Percentiles rank a stretch among this genome's conserved stretches.
Conservation (phyloP, 2,329 filamentous ascomycete genomes). For the Tolypocladium tropicale region DNA sequence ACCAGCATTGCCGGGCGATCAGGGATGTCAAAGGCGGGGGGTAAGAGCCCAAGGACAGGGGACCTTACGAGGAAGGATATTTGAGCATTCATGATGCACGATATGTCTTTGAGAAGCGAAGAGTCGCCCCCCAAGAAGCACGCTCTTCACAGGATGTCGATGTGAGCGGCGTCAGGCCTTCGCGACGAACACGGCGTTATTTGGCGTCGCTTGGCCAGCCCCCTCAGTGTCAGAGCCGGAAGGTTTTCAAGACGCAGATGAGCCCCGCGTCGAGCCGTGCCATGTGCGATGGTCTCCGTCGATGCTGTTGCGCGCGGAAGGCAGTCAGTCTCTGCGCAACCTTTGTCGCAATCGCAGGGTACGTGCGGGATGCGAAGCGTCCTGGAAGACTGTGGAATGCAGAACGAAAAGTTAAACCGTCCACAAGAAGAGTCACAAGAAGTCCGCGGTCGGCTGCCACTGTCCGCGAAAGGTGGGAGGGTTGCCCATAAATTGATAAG, state of each 20-base stretch:
- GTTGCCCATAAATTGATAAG: neutral
- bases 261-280: neutral
- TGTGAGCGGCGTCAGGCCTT: no score
- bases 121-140: neutral
- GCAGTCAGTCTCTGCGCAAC: neutral
- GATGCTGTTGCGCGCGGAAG: neutral
- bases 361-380: neutral
- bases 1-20: neutral
- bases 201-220: neutral
- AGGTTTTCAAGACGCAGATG: neutral
- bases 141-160: neutral
- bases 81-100: slow-evolving; percentile 41
- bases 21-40: neutral
- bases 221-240: neutral
- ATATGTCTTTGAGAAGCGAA: neutral
- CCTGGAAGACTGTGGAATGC: neutral
- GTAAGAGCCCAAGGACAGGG: neutral
- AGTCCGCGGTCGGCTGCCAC: neutral
- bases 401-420: neutral
- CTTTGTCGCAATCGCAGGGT: neutral
- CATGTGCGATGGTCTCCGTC: neutral
- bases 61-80: slow-evolving; percentile 42
- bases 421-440: neutral
- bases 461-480: neutral
- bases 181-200: neutral